Conservation (phyloP, 495 filamentous ascomycete genomes). For the Aspergillus taichungensis region DNA sequence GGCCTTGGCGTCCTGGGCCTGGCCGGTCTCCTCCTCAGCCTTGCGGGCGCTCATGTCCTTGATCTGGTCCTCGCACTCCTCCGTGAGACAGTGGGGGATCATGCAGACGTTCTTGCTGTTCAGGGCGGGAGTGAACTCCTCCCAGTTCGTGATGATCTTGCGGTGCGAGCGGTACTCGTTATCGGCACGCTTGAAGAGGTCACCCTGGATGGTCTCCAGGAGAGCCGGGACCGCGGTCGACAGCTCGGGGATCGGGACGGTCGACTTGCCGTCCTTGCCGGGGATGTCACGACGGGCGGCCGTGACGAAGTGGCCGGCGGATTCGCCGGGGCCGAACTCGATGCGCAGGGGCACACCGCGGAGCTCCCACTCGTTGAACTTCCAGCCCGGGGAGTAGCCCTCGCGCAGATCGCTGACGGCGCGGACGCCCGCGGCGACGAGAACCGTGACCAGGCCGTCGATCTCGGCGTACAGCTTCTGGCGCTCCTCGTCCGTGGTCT, state of each 20-base stretch:
- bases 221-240: constrained; percentile 62
- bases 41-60: constrained; percentile 79
- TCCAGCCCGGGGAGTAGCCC: constrained; percentile 85
- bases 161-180: constrained; percentile 67
- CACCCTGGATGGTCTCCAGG: constrained; percentile 78
- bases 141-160: constrained; percentile 74
- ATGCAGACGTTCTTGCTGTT: constrained; percentile 86
- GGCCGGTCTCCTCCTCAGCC: constrained; percentile 54
- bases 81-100: constrained; percentile 74
- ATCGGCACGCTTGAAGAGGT: constrained; percentile 79
- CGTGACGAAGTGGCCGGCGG: constrained; percentile 71
- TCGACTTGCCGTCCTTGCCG: constrained; percentile 58
- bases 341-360: constrained; percentile 88
- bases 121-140: constrained; percentile 76
- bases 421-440: constrained; percentile 60
- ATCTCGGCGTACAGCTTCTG: constrained; percentile 61
- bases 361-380: constrained; percentile 97
- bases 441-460: constrained; percentile 52
- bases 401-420: constrained; percentile 70
- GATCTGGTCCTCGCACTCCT: constrained; percentile 85
- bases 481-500: constrained; percentile 68
- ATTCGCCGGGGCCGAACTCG: constrained; percentile 92
- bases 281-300: constrained; percentile 76
- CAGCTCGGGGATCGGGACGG: constrained; percentile 64
- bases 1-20: constrained; percentile 65